Base-by-base conservation (phyloP, 2,329 filamentous ascomycete genomes). In the Allantophomopsis cytisporea region DNA sequence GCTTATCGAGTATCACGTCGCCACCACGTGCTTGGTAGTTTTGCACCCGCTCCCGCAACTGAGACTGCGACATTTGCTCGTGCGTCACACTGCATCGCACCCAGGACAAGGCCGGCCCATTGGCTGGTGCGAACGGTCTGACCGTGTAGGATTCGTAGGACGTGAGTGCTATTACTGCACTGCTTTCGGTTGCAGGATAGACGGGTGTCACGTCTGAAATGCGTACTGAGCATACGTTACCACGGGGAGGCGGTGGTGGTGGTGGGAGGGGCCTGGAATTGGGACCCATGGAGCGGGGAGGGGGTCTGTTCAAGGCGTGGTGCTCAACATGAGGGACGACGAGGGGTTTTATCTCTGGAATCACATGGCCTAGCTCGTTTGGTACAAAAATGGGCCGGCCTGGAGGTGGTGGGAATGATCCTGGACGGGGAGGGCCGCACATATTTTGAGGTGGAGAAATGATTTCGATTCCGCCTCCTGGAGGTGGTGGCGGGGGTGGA, bases 1-100 rank as follows among this genome's bases (percentile, higher is more conserved):
- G 38, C 32, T 47, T 47, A 10, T 34, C 20, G 4, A 43, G 37
- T 18, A 49, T 45, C 6, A 50, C 39, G 23, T 42, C 44, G 4
- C 38, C 35, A 8, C 49, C 45, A 2, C 23, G 8, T 2, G 13
- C 23, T 0, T 16, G 7, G 37, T 48, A 51, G 6, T 38, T 5
- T 3, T 43, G 12, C 1, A 51, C 23, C 2, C 46, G 41, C 13
- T 40, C 18, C 16, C 38, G 21, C 4, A 50, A 17, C 1, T 39
- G 14, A 1, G 37, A 13, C 7, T 35, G 17, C 15, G 43, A 21
- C 16, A 35, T 23, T 3, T 16, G 33, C 35, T 51, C 47, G 13
- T 44, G 41, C 5, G 40, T 49, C 4, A 47, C 39, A 5, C 35
- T n/a, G 14, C 43, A 38, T 7, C 38, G 40, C 16, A 35, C 21